Percentiles rank a stretch among this genome's conserved stretches.
Conservation (phyloP, 164 flowering plant species). For the Euptelea pleiosperma region DNA sequence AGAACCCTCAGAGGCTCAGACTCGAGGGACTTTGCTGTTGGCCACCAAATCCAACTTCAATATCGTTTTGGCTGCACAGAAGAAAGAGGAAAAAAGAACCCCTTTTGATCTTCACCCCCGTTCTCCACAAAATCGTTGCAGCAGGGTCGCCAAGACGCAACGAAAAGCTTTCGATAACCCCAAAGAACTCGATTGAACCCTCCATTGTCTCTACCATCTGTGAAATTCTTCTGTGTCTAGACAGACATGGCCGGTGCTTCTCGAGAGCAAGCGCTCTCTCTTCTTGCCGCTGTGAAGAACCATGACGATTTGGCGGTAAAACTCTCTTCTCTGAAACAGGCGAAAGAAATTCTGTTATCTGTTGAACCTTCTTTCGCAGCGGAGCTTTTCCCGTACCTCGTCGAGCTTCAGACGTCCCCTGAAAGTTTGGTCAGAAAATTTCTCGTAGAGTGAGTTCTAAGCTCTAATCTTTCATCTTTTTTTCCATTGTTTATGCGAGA, state of each 20-base stretch:
- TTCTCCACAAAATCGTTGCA: neutral
- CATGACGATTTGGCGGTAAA: conserved; percentile 84
- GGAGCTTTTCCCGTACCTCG: conserved; percentile 64
- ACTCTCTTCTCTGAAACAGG: conserved; percentile 77
- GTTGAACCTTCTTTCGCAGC: conserved; percentile 49
- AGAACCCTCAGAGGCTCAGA: too few relatives aligned
- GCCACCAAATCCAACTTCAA: too few relatives aligned
- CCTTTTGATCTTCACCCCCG: neutral
- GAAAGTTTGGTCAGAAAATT: conserved; percentile 54
- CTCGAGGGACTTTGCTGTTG: too few relatives aligned
- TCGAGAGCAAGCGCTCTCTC: conserved; percentile 68
- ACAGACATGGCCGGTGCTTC: conserved; percentile 39
- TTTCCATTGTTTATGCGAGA: too few relatives aligned
- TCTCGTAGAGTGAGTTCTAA: conserved; percentile 63
- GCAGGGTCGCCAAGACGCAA: too few relatives aligned
- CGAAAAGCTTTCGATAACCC: neutral
- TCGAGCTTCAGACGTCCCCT: conserved; percentile 66
- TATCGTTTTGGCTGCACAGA: too few relatives aligned
- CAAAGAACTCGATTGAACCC: neutral
- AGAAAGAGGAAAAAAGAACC: too few relatives aligned
- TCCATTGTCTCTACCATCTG: neutral
- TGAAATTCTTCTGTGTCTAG: neutral
- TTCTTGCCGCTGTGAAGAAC: conserved; percentile 77
- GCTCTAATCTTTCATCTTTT: neutral
- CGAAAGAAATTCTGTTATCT: conserved; percentile 52